These are phyloP conservation scores for Albophoma yamanashiensis DNA, from an alignment of 2,329 filamentous ascomycete genomes.

Conservation along the genomic window DNA sequence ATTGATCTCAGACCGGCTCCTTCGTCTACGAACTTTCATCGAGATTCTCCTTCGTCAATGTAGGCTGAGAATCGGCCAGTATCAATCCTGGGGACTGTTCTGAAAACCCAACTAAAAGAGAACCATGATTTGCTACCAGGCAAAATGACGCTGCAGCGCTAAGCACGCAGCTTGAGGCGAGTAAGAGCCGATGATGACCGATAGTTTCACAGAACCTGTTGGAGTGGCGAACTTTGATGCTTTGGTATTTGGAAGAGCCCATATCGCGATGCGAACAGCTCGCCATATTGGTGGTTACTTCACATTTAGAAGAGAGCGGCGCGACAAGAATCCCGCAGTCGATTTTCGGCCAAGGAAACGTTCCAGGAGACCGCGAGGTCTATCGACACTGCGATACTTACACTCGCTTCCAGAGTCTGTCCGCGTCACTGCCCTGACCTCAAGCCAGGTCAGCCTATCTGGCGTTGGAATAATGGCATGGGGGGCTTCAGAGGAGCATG, in stretches of 20 bases:
- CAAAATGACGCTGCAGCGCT: not conserved
- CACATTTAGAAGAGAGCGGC: not conserved
- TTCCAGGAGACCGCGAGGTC: not conserved
- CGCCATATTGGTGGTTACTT: not conserved
- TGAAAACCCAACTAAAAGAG: not conserved
- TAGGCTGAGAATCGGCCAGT: not conserved
- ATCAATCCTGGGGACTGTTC: not conserved
- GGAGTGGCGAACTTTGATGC: not conserved
- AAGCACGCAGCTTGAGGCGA: no score
- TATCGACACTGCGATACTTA: not conserved
- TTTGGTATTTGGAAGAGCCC: not conserved
- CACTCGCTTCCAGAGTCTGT: not conserved
- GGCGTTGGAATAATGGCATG: not conserved
- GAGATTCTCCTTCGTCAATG: not conserved
- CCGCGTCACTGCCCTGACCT: not conserved
- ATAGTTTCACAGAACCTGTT: not conserved
- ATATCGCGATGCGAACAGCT: no score
- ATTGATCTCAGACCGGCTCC: not conserved
- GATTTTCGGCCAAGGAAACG: not conserved
- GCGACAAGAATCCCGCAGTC: not conserved
- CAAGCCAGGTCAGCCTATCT: not conserved
- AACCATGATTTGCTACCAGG: not conserved
- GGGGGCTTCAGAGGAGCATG: not conserved
- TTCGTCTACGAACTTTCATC: not conserved
- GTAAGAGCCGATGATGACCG: not conserved